Evolutionary conservation across 1,284 basidiomycete species (phyloP).

Genomic region (Irpex sp.): DNA sequence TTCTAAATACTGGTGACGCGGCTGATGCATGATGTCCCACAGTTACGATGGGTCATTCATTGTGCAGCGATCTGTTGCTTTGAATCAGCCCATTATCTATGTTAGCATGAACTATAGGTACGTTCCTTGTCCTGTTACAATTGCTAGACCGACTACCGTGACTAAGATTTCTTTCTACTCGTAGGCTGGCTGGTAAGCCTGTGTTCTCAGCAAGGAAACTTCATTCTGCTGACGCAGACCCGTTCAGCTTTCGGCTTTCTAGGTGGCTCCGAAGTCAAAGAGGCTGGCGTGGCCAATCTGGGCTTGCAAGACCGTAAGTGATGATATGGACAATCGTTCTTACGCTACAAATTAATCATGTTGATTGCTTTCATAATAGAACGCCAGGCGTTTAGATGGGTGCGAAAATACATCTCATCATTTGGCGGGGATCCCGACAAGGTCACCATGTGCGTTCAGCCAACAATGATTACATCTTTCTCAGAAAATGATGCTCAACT

Average conservation of each 20-base stretch:
- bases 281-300: slow-evolving; percentile 45
- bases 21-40: background rate
- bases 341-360: too few relatives aligned
- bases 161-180: background rate
- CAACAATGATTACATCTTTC: background rate
- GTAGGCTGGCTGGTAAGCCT: too few relatives aligned
- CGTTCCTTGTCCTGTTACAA: background rate
- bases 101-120: slow-evolving; percentile 44
- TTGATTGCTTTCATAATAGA: slow-evolving; percentile 15
- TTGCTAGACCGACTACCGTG: background rate
- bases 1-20: background rate
- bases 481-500: background rate
- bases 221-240: background rate
- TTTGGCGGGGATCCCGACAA: slow-evolving; percentile 50
- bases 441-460: slow-evolving; percentile 33
- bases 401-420: slow-evolving; percentile 45
- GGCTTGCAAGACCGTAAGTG: slow-evolving; percentile 43
- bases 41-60: slow-evolving; percentile 34
- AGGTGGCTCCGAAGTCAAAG: slow-evolving; percentile 40
- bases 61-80: slow-evolving; percentile 53
- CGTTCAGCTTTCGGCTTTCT: slow-evolving; percentile 40
- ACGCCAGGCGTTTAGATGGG: slow-evolving; percentile 45
- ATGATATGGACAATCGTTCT: too few relatives aligned
- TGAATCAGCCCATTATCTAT: slow-evolving; percentile 36
- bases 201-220: background rate